A percentile compares a stretch with the other conserved stretches of the same genome.
These are phyloP conservation scores for Crotalaria pallida DNA, from an alignment of 306 rosid species.

Conservation along the genomic window DNA sequence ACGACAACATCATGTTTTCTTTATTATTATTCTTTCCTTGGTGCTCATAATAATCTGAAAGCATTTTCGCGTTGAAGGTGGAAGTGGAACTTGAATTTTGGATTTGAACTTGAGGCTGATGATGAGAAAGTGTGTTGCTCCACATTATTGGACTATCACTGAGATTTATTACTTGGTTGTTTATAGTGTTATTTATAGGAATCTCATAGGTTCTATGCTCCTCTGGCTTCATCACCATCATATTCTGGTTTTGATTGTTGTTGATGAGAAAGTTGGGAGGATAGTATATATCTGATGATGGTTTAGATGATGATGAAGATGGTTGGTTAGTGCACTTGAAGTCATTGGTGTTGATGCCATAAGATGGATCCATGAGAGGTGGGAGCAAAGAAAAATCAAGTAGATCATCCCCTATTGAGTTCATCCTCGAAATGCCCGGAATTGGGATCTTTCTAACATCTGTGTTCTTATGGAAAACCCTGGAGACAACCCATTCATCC, in stretches of 20 bases:
- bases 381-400: conserved; percentile 59
- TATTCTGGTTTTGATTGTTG: background rate
- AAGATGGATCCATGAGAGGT: conserved; percentile 56
- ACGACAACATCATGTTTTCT: background rate
- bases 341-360: background rate
- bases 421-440: conserved; percentile 27
- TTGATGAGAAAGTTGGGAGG: conserved; percentile 9
- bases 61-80: conserved; percentile 11
- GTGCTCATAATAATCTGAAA: conserved; percentile 17
- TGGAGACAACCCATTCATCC: conserved; percentile 93
- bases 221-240: conserved; percentile 6
- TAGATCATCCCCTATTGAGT: conserved; percentile 44
- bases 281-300: conserved; percentile 3
- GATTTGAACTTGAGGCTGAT: conserved; percentile 3
- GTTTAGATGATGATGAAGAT: background rate
- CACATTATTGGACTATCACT: background rate
- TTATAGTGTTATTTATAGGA: background rate
- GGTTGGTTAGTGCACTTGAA: conserved; percentile 10
- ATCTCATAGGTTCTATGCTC: conserved; percentile 9
- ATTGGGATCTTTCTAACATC: conserved; percentile 21
- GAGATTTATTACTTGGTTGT: background rate
- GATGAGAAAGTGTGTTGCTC: background rate
- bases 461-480: conserved; percentile 59
- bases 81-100: conserved; percentile 21
- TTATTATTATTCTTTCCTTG: background rate